Percentiles rank a stretch among this genome's conserved stretches.
Evolutionary conservation across 768 basidiomycete species (phyloP).

Genomic region (Pseudohyphozyma bogoriensis): DNA sequence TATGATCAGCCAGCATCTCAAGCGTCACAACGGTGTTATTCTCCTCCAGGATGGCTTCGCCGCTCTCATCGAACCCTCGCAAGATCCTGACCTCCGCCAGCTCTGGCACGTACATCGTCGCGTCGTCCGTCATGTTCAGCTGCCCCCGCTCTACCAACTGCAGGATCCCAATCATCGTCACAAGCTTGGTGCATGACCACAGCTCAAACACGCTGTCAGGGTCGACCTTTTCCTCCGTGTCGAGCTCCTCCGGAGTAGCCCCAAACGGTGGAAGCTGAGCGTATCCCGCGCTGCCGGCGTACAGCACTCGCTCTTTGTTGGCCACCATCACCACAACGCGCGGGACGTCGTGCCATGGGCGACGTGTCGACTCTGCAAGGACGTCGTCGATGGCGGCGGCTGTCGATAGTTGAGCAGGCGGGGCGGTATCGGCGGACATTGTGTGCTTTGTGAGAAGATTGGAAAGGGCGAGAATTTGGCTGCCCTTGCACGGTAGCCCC

Average conservation of each 20-base stretch:
- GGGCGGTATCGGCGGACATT: no score
- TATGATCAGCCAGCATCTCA: no score
- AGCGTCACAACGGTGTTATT: no score
- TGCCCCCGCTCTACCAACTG: conserved; percentile 35
- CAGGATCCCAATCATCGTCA: conserved; percentile 33
- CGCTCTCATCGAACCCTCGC: no score
- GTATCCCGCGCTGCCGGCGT: conserved; percentile 1
- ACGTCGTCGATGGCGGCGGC: conserved; percentile 1
- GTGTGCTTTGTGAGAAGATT: no score
- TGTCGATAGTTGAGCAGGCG: no score
- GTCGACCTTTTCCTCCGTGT: background rate
- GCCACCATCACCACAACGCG: conserved; percentile 8
- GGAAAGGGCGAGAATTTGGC: no score
- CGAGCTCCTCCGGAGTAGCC: background rate
- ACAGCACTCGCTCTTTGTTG: no score
- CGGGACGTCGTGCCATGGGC: conserved; percentile 6
- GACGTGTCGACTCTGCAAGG: background rate
- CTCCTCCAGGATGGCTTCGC: no score
- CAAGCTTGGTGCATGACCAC: conserved; percentile 35
- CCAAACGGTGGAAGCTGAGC: background rate
- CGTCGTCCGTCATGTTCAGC: conserved; percentile 30
- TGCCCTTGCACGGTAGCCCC: no score
- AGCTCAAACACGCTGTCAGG: conserved; percentile 17
- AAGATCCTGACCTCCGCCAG: conserved; percentile 24
- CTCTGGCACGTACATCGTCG: conserved; percentile 2